phyloP scores from a whole-genome alignment of 306 rosid genomes.

The Arachis stenosperma region DNA sequence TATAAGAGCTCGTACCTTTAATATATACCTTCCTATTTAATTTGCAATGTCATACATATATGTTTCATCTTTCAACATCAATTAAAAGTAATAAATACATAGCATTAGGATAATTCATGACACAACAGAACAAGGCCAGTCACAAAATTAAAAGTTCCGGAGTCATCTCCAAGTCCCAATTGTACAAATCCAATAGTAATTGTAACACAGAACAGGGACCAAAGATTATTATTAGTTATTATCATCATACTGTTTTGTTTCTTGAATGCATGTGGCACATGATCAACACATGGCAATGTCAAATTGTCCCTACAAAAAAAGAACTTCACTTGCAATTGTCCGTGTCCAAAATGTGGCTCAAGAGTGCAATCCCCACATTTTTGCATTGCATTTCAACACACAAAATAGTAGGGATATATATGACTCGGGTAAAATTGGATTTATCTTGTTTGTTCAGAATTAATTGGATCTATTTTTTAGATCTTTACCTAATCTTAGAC shows the following conservation, averaged over 20 bases:
- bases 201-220: constrained; percentile 53
- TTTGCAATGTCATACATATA: constrained; percentile 24
- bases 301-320: constrained; percentile 29
- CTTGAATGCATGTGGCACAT: constrained; percentile 43
- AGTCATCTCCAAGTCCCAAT: constrained; percentile 28
- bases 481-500: too few relatives aligned
- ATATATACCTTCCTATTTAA: neutral
- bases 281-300: constrained; percentile 58
- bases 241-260: constrained; percentile 33
- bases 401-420: neutral
- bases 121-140: constrained; percentile 44
- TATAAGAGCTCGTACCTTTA: neutral
- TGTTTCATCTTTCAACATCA: constrained; percentile 39
- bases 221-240: constrained; percentile 31
- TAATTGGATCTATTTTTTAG: too few relatives aligned
- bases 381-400: constrained; percentile 39
- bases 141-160: constrained; percentile 9
- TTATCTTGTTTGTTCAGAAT: too few relatives aligned
- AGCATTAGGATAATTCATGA: neutral
- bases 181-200: constrained; percentile 40
- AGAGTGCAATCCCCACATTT: constrained; percentile 31
- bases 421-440: too few relatives aligned
- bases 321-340: neutral
- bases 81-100: constrained; percentile 2
- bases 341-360: constrained; percentile 27